Base-by-base conservation (phyloP, 2,329 filamentous ascomycete genomes). In the Penicillium sumatraense region DNA sequence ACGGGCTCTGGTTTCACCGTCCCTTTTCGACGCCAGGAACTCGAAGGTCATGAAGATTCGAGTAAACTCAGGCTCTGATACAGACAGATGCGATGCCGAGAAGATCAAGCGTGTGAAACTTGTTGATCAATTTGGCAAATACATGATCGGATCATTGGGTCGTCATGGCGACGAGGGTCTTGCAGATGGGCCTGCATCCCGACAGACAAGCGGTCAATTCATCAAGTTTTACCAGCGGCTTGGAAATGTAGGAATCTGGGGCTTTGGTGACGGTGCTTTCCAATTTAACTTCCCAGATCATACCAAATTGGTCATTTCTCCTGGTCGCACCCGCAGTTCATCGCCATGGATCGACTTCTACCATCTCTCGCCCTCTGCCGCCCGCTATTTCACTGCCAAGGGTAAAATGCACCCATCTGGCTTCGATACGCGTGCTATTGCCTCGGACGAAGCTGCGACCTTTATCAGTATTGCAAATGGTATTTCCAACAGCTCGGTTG, bases 281-380 rank as follows among this genome's bases (percentile, higher is more conserved):
- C 79, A 80, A 67, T 80, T 81, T 68, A 81, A 81, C 59, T 81
- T 81, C 60, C 79, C 79, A 2, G 79, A 81, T 52, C 79, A 81
- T 57, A 81, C 79, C 11, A 81, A 81, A 59, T 70, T 81, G 11
- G 73, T 80, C n/a, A 67, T 81, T 29, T 76, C 78, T 4, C 70
- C 72, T 13, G 72, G 70, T 14, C 72, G 70, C 33, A 71, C 69
- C n/a, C 65, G 73, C 53, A 70, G 65, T 57, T 72, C 71, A 1
- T 72, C 75, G 3, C 72, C 72, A 11, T 77, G 74, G 71, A 66
- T 80, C 24, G 78, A 81, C 64, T 80, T 80, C 59, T 80, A 80
- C 57, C 78, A 80, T 51, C 72, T 81, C 5, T 78, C 78, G 1
- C 70, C 77, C 1, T 72, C 73, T 14, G 78, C 79, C 4, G 78